A percentile compares a stretch with the other conserved stretches of the same genome.
phyloP scores from a whole-genome alignment of 352 stramenopile species.

The Pythium guiyangense region DNA sequence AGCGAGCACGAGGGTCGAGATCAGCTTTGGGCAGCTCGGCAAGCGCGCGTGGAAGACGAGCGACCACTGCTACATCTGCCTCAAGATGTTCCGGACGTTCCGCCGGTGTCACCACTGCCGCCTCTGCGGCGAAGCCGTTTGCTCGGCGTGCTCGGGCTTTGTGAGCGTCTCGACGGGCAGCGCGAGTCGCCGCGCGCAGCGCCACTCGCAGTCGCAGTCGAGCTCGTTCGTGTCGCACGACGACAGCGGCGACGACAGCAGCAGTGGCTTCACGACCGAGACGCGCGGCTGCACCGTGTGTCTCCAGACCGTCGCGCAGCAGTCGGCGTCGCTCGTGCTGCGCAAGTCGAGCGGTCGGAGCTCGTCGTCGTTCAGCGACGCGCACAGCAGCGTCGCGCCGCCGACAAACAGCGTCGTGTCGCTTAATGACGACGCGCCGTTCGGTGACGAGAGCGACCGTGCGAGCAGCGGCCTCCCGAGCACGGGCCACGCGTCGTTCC shows the following conservation, averaged over 20 bases:
- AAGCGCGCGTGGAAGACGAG: conserved; percentile 55
- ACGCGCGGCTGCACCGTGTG: conserved; percentile 22
- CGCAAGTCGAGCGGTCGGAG: conserved; percentile 9
- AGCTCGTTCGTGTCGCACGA: conserved; percentile 12
- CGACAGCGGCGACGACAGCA: conserved; percentile 15
- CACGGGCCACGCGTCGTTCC: conserved; percentile 20
- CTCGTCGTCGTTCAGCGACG: conserved; percentile 12
- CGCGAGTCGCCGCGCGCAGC: conserved; percentile 1
- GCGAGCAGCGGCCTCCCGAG: conserved; percentile 13
- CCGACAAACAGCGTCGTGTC: conserved; percentile 12
- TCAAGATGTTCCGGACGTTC: conserved; percentile 66
- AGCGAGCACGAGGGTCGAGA: conserved; percentile 14
- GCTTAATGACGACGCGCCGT: conserved; percentile 13
- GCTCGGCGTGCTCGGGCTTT: conserved; percentile 57
- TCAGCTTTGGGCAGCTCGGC: conserved; percentile 17
- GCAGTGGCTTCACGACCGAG: conserved; percentile 26
- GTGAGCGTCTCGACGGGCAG: conserved; percentile 16
- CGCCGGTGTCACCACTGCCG: conserved; percentile 62
- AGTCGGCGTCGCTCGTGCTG: background rate
- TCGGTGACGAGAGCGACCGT: conserved; percentile 13
- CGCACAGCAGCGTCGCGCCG: conserved; percentile 3
- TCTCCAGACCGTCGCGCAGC: conserved; percentile 9
- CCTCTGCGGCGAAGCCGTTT: conserved; percentile 64
- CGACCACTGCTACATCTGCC: conserved; percentile 51
- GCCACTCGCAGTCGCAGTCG: conserved; percentile 10